Evolutionary conservation across 2,329 filamentous ascomycete species (phyloP).

Genomic region (Leptodontidium sp.): DNA sequence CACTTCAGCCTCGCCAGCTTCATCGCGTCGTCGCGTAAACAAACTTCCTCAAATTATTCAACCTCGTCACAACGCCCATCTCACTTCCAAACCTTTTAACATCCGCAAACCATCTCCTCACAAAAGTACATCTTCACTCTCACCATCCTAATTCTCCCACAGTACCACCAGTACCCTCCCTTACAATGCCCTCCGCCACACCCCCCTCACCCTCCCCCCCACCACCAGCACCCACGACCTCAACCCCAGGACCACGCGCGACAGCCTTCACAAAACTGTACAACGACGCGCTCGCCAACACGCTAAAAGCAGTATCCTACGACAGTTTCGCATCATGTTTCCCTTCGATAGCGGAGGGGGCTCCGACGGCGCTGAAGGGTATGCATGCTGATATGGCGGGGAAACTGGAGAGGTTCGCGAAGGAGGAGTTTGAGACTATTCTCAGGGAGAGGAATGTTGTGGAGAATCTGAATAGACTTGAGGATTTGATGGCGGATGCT

Average conservation of each 20-base stretch:
- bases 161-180: background rate
- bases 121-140: no score
- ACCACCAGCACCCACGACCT: constrained; percentile 39
- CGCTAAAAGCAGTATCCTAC: constrained; percentile 63
- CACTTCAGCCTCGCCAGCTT: constrained; percentile 18
- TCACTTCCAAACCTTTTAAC: background rate
- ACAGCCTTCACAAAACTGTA: constrained; percentile 62
- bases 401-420: constrained; percentile 61
- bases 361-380: constrained; percentile 59
- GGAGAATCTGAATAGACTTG: constrained; percentile 65
- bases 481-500: constrained; percentile 63
- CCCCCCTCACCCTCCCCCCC: constrained; percentile 31
- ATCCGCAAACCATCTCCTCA: background rate
- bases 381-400: constrained; percentile 67
- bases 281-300: constrained; percentile 59
- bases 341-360: constrained; percentile 62
- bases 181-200: constrained; percentile 22
- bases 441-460: constrained; percentile 61
- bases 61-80: background rate
- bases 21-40: constrained; percentile 24
- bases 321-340: constrained; percentile 68
- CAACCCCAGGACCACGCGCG: constrained; percentile 64
- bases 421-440: constrained; percentile 63
- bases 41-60: constrained; percentile 18
- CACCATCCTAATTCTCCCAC: no score